Evolutionary conservation across 2,329 filamentous ascomycete species (phyloP), one percentile per base, ranked within the genome.

Genomic region (Lecanoromycetidae sp.): DNA sequence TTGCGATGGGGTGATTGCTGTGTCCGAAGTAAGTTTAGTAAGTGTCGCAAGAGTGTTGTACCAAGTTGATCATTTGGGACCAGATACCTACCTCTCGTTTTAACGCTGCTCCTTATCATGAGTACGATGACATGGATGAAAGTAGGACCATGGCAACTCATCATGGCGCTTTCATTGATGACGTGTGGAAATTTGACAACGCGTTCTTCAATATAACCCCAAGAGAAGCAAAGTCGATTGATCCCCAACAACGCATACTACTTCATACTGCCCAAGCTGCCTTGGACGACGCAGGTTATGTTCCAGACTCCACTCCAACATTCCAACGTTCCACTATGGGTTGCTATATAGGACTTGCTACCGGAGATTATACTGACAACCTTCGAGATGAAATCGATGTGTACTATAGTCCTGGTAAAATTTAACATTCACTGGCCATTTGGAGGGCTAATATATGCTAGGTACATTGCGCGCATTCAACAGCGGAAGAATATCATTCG

Each of bases 401-500:
- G 2, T 48, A 27, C 10, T 51, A 51, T 15, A 48, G 44, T 20
- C 23, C 44, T 19, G 48, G 48, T 48, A 32, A 19, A n/a, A 10
- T 23, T 22, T 7, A 7, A 12, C n/a, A 1, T 20, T 17, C 23
- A 15, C 12, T 9, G 45, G 17, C 26, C 22, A 27, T 23, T 6
- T n/a, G 19, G 35, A 5, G 32, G 27, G 12, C 30, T 38, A n/a
- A 36, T 8, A 19, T 17, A 20, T 1, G 3, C 5, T 22, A 37
- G 57, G 58, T 6, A 58, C 52, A 4, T 47, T 59, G 22, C 50
- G 55, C 12, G 50, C 52, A n/a, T 59, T 60, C 23, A 22, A 57
- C 4, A 50, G 44, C 19, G 59, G 59, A 5, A 49, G 47, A 17
- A 36, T 61, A 3, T 54, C 50, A 13, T 54, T 59, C 40, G 42